Base-by-base conservation (phyloP, 768 basidiomycete species). In the Crassisporium funariophilum region DNA sequence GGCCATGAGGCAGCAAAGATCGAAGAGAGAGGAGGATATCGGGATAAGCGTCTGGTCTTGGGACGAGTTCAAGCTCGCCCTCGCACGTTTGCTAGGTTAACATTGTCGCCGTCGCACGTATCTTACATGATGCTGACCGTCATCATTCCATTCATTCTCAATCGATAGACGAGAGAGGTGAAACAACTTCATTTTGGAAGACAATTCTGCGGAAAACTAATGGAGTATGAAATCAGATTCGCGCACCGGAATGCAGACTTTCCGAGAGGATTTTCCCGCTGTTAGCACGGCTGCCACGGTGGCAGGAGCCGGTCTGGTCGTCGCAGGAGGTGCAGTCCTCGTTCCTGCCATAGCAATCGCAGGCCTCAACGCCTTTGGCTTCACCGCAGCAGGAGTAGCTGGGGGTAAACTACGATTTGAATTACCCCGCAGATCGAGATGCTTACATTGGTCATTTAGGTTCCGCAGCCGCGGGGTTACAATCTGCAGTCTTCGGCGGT, bases 271-370 rank as follows among this genome's bases (percentile, higher is more conserved):
- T 13, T 13, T 7, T 13, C 27, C 27, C 27, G 13, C 13, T 29
- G 27, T 13, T 7, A 13, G 8, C 7, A 29, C 27, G 7, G 27
- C 13, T 7, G 27, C 27, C 27, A 29, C 27, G 6, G 11, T 19
- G 16, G 52, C 52, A n/a, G 40, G 40, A 16, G 37, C 43, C 4
- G 47, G 41, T 15, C 40, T 56, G 4, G 42, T 50, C 22, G 37
- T 44, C 19, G 41, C 44, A 15, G 55, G 55, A 4, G 22, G 44
- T 7, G 20, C 42, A 3, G 44, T 52, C 9, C 25, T 56, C 15
- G 34, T 47, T 9, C 52, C 52, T 22, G 52, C 49, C n/a, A 20
- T 50, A 17, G 48, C 44, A n/a, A 11, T 56, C n/a, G 20, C 37
- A 8, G 55, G 44, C 16, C 46, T 56, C 6, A 50, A 56, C 13